Conservation (phyloP, 495 filamentous ascomycete genomes). For the Xanthoparmelia taractica region DNA sequence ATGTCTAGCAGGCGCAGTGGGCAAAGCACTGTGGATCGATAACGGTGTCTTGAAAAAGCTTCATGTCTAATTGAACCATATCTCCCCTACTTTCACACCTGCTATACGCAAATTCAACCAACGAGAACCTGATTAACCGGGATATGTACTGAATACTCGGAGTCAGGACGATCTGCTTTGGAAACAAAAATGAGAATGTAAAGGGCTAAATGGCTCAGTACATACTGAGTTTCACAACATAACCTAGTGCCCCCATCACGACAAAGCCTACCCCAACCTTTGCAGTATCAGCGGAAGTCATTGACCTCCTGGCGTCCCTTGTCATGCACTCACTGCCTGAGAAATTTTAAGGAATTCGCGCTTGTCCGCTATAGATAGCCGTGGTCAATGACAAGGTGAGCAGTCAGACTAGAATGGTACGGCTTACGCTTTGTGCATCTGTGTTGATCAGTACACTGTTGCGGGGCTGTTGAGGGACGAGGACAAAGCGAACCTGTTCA, state of each 20-base stretch:
- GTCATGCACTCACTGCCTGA: slow-evolving; percentile 58
- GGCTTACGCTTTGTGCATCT: slow-evolving; percentile 72
- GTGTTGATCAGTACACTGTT: neutral
- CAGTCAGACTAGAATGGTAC: neutral
- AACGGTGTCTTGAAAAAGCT: neutral
- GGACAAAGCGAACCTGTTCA: slow-evolving; percentile 42
- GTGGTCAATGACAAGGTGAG: neutral
- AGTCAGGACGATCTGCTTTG: neutral
- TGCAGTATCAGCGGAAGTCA: neutral
- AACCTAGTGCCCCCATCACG: slow-evolving; percentile 68
- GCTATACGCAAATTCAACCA: neutral
- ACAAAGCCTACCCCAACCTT: slow-evolving; percentile 71
- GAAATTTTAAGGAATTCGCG: slow-evolving; percentile 90
- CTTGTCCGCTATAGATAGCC: slow-evolving; percentile 52
- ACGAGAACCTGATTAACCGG: slow-evolving; percentile 16
- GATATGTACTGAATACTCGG: slow-evolving; percentile 6
- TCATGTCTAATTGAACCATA: neutral
- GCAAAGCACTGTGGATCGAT: neutral
- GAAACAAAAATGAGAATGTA: neutral
- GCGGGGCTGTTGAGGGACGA: neutral
- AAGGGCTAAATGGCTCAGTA: neutral
- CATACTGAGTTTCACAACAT: slow-evolving; percentile 77
- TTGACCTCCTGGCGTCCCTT: neutral
- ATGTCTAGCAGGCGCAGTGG: neutral
- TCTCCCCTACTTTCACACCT: neutral